Evolutionary conservation across 2,329 filamentous ascomycete species (phyloP), one percentile per base, ranked within the genome.

Genomic region (Arthrinium phaeospermum): DNA sequence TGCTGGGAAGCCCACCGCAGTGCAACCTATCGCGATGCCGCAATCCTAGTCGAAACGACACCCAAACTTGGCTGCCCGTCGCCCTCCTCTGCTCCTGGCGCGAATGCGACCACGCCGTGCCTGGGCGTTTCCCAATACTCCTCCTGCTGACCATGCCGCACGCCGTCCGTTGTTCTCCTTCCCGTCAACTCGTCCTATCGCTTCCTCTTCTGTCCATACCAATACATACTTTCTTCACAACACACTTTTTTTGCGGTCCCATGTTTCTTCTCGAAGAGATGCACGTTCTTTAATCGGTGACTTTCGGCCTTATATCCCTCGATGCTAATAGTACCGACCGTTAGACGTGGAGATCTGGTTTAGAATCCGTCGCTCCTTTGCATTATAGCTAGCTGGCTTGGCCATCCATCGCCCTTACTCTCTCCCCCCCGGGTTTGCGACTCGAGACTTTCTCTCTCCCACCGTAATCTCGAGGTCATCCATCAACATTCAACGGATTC

Each of bases 361-460:
- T 30, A 37, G 41, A 45, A 46, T 22, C 41, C 41, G 67, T 27
- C 67, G 34, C 41, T 47, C 67, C 67, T 45, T 68, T 68, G 41
- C 45, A 41, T 71, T 46, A 73, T 71, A 71, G 69, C 69, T 69
- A 73, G 69, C 67, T 64, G 72, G 73, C 74, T 71, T 76, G 71
- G 71, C 74, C 73, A 72, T 73, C 72, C 74, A 72, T 76, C 69
- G 10, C 37, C 8, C 37, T 41, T 41, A 41, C 37, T 10, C 74
- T 73, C 67, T 12, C 74, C 70, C 53, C 53, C 34, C 49, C 49
- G 49, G 57, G 44, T 68, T 47, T 68, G 53, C 73, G 73, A 71
- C 68, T 72, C 71, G 71, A 72, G 72, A 74, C 74, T 71, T 73
- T 73, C 70, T 73, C 71, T 46, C 72, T 74, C 70, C 71, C 69